A percentile compares a stretch with the other conserved stretches of the same genome.
These are phyloP conservation scores for Cercophora scortea DNA, from an alignment of 495 filamentous ascomycete species.

Conservation along the genomic window DNA sequence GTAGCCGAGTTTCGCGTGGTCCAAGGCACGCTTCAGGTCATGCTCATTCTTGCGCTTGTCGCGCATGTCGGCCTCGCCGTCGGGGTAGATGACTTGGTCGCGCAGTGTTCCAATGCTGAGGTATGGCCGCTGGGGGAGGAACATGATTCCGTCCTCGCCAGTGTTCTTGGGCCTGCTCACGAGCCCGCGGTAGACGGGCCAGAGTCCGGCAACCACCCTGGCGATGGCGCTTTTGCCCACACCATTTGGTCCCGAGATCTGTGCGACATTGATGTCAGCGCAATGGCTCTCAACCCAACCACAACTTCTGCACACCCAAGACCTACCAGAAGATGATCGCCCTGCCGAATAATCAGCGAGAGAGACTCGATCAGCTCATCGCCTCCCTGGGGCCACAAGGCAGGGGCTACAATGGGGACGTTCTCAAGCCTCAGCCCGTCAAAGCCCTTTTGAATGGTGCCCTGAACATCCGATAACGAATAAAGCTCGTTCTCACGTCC, in stretches of 20 bases:
- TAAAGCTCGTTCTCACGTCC: conserved; percentile 68
- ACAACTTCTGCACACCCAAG: background rate
- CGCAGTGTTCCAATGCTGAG: conserved; percentile 89
- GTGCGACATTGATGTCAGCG: background rate
- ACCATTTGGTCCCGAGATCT: conserved; percentile 90
- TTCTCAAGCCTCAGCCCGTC: conserved; percentile 91
- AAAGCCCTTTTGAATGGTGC: conserved; percentile 86
- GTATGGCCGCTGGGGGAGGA: conserved; percentile 91
- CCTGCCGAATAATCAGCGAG: conserved; percentile 77
- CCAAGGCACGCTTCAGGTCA: conserved; percentile 66
- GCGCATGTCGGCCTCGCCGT: conserved; percentile 89
- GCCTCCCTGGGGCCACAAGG: conserved; percentile 74
- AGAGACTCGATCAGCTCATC: conserved; percentile 85
- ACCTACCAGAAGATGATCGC: conserved; percentile 75
- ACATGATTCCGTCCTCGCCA: conserved; percentile 92
- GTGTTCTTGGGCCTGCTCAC: conserved; percentile 74
- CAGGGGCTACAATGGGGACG: conserved; percentile 85
- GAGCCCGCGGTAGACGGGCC: conserved; percentile 89
- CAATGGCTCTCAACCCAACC: too few relatives aligned
- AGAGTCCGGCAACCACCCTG: conserved; percentile 84
- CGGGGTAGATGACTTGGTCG: conserved; percentile 97
- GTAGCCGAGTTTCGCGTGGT: conserved; percentile 80
- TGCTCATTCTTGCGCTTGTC: conserved; percentile 67
- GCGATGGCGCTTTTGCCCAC: conserved; percentile 89
- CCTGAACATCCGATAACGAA: conserved; percentile 83